These are phyloP conservation scores for Marchantia polymorpha DNA, from an alignment of 225 moss, liverwort and hornwort species.

Conservation along the genomic window DNA sequence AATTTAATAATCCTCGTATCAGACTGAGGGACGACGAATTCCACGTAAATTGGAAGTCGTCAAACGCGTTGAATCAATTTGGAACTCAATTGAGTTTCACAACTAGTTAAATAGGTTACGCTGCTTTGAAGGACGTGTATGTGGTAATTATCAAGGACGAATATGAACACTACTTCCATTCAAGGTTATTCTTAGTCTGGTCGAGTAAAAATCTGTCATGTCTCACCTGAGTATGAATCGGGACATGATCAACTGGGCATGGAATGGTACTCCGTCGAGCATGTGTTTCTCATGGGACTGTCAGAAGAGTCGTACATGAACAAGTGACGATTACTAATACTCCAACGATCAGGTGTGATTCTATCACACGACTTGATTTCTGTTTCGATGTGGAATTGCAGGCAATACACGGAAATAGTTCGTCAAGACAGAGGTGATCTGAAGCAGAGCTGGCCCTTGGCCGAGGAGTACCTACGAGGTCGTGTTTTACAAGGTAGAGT, in stretches of 20 bases:
- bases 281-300: neutral
- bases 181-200: no score
- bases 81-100: no score
- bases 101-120: no score
- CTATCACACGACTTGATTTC: neutral
- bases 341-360: neutral
- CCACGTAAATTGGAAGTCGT: no score
- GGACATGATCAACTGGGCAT: neutral
- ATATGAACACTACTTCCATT: no score
- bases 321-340: neutral
- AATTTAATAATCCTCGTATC: no score
- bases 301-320: neutral
- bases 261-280: neutral
- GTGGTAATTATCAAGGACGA: no score
- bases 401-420: slow-evolving; percentile 17
- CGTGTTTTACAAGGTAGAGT: slow-evolving; percentile 10
- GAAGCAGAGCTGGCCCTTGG: slow-evolving; percentile 24
- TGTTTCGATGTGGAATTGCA: slow-evolving; percentile 4
- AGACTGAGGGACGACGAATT: no score
- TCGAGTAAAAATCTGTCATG: neutral
- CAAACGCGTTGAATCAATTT: no score
- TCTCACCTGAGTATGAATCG: neutral
- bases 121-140: no score
- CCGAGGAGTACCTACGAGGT: slow-evolving; percentile 18
- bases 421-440: slow-evolving; percentile 22